Evolutionary conservation across 192 early-diverging fungal genomes (phyloP).

Genomic region (Umbelopsis sp.): DNA sequence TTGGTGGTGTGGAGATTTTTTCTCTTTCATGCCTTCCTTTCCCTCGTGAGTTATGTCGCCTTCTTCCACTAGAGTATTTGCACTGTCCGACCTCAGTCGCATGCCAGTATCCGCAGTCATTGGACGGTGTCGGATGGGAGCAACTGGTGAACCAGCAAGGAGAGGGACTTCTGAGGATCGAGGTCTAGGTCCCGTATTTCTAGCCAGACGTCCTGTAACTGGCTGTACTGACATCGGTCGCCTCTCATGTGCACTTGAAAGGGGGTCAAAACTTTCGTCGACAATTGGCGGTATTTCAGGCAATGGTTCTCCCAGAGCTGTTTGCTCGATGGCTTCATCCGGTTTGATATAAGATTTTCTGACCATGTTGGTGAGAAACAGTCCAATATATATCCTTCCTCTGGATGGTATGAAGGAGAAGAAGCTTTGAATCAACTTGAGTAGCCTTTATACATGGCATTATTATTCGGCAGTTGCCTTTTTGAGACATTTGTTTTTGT

Average conservation of each 20-base stretch:
- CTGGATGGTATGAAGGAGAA: neutral
- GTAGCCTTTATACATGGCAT: neutral
- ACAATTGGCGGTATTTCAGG: neutral
- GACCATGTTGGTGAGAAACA: neutral
- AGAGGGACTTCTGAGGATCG: neutral
- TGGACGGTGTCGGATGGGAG: slow-evolving; percentile 17
- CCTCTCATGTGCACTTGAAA: neutral
- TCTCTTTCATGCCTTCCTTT: slow-evolving; percentile 1
- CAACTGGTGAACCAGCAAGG: neutral
- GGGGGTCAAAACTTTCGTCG: neutral
- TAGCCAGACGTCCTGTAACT: neutral
- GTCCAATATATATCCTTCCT: neutral
- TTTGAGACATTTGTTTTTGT: slow-evolving; percentile 20
- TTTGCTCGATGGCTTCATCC: neutral
- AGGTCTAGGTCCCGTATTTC: neutral
- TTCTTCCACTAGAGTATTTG: slow-evolving; percentile 1
- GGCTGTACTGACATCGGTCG: slow-evolving; percentile 18
- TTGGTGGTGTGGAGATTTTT: slow-evolving; percentile 4
- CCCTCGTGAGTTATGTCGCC: neutral
- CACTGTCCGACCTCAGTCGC: slow-evolving; percentile 1
- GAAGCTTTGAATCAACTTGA: neutral
- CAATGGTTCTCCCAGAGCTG: slow-evolving; percentile 9
- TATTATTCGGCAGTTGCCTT: slow-evolving; percentile 1
- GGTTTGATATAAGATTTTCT: neutral
- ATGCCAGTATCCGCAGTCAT: neutral